phyloP scores from a whole-genome alignment of 2,329 filamentous ascomycete genomes.

The Nemania diffusa region DNA sequence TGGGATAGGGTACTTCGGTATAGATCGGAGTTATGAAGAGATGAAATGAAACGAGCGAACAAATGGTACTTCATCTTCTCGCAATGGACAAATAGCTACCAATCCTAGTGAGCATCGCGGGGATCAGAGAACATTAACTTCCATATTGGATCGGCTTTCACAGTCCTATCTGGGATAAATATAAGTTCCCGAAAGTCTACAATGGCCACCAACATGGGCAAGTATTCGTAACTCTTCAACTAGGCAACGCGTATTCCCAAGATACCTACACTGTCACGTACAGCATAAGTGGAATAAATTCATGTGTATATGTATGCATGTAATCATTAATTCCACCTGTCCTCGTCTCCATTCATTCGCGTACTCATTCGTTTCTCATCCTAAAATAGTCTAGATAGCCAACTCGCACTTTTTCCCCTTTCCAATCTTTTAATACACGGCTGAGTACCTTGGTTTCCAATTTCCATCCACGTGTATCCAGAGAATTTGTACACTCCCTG shows the following conservation, averaged over 20 bases:
- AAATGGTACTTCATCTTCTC: background rate
- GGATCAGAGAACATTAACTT: background rate
- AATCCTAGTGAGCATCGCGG: background rate
- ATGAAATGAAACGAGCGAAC: background rate
- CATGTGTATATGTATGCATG: background rate
- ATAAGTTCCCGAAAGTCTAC: too few relatives aligned
- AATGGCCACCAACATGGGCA: too few relatives aligned
- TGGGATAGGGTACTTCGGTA: background rate
- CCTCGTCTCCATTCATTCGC: background rate
- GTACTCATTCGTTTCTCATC: background rate
- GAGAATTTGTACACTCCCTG: background rate
- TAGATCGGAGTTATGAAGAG: slow-evolving; percentile 3
- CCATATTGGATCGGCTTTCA: too few relatives aligned
- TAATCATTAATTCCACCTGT: background rate
- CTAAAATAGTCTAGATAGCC: background rate
- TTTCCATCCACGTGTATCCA: slow-evolving; percentile 2
- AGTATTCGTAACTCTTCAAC: too few relatives aligned
- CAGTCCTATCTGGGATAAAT: too few relatives aligned
- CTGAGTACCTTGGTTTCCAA: background rate
- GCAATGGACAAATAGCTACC: background rate
- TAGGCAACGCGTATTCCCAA: too few relatives aligned
- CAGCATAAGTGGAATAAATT: background rate
- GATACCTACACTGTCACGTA: too few relatives aligned
- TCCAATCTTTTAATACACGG: background rate
- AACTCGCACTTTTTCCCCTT: background rate